Conservation (phyloP, 768 basidiomycete species). For the Hypholoma sublateritium region DNA sequence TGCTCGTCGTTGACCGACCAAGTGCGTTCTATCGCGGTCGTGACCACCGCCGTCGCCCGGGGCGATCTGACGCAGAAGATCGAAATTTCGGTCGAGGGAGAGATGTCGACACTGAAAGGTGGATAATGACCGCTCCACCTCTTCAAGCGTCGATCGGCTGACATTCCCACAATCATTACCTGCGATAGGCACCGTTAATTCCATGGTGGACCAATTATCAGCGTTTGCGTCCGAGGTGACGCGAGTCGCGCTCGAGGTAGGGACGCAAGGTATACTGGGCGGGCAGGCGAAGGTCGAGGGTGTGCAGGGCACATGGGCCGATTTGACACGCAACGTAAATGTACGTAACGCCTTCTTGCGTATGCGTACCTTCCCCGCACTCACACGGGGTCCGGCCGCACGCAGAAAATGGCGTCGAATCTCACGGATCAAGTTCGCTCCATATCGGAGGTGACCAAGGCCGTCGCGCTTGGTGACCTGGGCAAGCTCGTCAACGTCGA, state of each 20-base stretch:
- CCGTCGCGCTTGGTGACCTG: slow-evolving; percentile 85
- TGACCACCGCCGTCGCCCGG: slow-evolving; percentile 87
- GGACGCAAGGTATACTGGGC: slow-evolving; percentile 87
- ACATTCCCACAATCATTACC: not conserved
- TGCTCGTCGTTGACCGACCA: slow-evolving; percentile 77
- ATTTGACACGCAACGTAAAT: slow-evolving; percentile 88
- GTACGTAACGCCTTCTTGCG: slow-evolving; percentile 39
- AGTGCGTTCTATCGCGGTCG: slow-evolving; percentile 81
- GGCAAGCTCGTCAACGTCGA: slow-evolving; percentile 86
- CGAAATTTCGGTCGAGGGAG: slow-evolving; percentile 82
- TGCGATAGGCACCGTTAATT: slow-evolving; percentile 70
- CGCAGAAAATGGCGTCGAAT: slow-evolving; percentile 84
- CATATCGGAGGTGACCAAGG: slow-evolving; percentile 88
- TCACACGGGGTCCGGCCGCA: not conserved
- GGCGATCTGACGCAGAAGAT: slow-evolving; percentile 94
- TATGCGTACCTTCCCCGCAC: not conserved
- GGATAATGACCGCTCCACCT: slow-evolving; percentile 5
- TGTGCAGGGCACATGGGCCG: slow-evolving; percentile 92
- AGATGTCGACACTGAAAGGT: slow-evolving; percentile 81
- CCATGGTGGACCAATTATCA: slow-evolving; percentile 91
- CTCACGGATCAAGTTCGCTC: slow-evolving; percentile 86
- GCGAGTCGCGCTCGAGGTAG: slow-evolving; percentile 84
- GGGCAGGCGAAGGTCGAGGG: slow-evolving; percentile 90
- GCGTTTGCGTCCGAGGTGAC: slow-evolving; percentile 85
- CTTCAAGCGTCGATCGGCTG: not conserved